Conservation (phyloP, 306 rosid genomes). For the Sicyos edulis region DNA sequence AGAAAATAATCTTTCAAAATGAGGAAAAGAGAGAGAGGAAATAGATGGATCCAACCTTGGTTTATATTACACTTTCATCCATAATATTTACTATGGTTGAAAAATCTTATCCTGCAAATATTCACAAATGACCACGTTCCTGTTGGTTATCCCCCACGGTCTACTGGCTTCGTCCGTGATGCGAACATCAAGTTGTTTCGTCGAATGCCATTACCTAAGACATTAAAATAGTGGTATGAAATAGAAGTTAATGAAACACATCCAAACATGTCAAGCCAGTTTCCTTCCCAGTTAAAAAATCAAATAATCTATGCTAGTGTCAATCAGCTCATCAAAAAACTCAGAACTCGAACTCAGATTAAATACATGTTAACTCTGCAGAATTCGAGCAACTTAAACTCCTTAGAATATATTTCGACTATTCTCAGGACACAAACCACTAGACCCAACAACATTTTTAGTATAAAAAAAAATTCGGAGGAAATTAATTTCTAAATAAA, state of each 20-base stretch:
- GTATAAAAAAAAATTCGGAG: too few species aligned
- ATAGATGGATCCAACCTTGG: constrained; percentile 18
- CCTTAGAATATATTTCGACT: background rate
- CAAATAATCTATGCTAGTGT: constrained; percentile 1
- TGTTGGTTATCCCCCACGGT: background rate
- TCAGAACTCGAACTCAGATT: background rate
- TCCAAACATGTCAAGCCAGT: background rate
- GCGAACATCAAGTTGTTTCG: constrained; percentile 51
- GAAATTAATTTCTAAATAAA: too few species aligned
- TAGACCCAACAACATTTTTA: too few species aligned
- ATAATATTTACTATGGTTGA: constrained; percentile 16
- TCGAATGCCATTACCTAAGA: constrained; percentile 82
- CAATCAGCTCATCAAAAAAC: background rate
- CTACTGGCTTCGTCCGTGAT: constrained; percentile 40
- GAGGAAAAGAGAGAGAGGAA: background rate
- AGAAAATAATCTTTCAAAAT: constrained; percentile 15
- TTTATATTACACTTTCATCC: constrained; percentile 7
- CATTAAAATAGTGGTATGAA: constrained; percentile 13
- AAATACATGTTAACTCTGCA: background rate
- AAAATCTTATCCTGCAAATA: constrained; percentile 17
- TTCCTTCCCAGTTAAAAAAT: constrained; percentile 12
- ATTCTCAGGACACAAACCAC: too few species aligned
- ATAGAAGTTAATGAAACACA: background rate
- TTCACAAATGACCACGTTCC: constrained; percentile 17
- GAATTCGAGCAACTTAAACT: background rate